Base-by-base conservation (phyloP, 805 yeast genomes). In the Candida michaelii region DNA sequence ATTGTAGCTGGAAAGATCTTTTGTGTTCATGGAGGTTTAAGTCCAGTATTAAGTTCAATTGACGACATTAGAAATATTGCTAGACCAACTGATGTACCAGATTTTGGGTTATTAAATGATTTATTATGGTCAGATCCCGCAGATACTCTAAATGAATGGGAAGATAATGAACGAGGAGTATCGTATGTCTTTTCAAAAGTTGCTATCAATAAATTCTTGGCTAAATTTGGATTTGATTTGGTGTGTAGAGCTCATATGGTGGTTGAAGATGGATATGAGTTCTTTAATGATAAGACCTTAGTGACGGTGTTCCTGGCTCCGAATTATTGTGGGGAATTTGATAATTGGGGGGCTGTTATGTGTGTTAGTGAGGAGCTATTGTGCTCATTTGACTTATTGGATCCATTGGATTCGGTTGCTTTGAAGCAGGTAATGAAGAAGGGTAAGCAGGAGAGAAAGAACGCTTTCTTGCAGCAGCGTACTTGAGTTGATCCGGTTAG, bases 1-100 rank as follows among this genome's bases (percentile, higher is more conserved):
- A 82, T 89, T 25, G 96, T 93, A 27, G 97, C 96, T 1, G 90
- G 91, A 36, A 93, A 89, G 67, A 93, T 93, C 41, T 93, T 93
- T 57, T 86, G 93, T 58, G 91, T 85, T 42, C 95, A 85, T 62
- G 95, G 95, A 5, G 95, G 95, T 0, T 71, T 85, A 38, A 79
- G 86, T 27, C 95, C 95, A 0, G 85, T 82, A 12, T 72, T 85
- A 44, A 80, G 80, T 49, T 73, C 79, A 33, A 76, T 86, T 78
- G 85, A 84, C 58, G 91, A 85, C 56, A 85, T 85, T 43, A 68
- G 88, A 45, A 76, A 74, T 53, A 81, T 85, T 43, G 86, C 83
- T 47, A 68, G 95, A 45, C 95, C 95, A 25, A 86, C 95, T 0
- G 95, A 85, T 56, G 89, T 85, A 27, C 95, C 95, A 5, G 95